These are phyloP conservation scores for Singerocomus inundabilis DNA, from an alignment of 1,284 basidiomycete species.

Conservation along the genomic window DNA sequence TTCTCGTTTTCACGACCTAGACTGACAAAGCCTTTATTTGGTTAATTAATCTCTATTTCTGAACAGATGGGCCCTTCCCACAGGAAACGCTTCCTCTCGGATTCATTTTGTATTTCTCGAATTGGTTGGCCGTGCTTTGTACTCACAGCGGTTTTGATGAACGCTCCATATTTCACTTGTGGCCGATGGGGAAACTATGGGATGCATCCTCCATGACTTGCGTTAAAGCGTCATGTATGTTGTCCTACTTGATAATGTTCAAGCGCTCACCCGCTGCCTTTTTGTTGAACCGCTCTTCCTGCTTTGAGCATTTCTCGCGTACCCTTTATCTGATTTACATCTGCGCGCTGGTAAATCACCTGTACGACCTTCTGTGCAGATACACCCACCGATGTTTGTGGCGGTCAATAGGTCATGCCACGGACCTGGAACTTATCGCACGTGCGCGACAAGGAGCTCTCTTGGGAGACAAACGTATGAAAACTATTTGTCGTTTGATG, in stretches of 20 bases:
- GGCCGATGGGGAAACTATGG: too few relatives aligned
- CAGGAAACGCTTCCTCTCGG: neutral
- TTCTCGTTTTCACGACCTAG: neutral
- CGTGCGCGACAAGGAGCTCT: too few relatives aligned
- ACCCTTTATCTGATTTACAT: neutral
- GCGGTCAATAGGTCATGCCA: too few relatives aligned
- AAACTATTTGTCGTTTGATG: too few relatives aligned
- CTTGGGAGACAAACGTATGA: too few relatives aligned
- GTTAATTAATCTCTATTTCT: neutral
- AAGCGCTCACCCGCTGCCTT: too few relatives aligned
- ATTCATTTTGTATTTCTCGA: neutral
- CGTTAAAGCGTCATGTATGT: too few relatives aligned
- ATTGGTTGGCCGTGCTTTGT: neutral
- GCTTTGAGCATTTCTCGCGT: neutral
- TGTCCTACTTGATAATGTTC: neutral
- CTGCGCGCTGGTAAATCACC: neutral
- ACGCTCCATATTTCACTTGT: neutral
- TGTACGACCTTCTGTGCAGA: too few relatives aligned
- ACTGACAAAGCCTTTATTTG: neutral
- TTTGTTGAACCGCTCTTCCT: too few relatives aligned
- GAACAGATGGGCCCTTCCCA: neutral
- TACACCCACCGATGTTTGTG: too few relatives aligned
- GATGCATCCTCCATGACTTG: neutral
- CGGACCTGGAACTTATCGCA: too few relatives aligned
- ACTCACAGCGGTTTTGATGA: neutral